Percentiles rank a stretch among this genome's conserved stretches.
Conservation (phyloP, 768 basidiomycete species). For the Rhizopogon roseolus region DNA sequence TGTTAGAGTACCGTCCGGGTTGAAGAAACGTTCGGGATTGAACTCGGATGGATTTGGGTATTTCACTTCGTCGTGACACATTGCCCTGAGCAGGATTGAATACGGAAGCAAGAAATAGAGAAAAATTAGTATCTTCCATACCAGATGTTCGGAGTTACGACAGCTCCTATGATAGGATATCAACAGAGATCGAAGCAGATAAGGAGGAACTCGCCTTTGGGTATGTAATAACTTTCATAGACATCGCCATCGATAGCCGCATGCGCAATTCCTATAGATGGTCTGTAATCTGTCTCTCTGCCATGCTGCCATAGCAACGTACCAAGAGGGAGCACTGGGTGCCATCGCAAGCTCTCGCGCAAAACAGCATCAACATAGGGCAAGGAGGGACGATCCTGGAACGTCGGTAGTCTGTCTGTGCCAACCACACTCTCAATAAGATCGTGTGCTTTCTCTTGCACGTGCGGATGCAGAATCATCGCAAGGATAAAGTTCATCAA, state of each 20-base stretch:
- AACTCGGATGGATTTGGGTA: constrained; percentile 24
- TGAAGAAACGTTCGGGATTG: constrained; percentile 19
- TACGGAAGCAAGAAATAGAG: neutral
- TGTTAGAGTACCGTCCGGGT: constrained; percentile 15
- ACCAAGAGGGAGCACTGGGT: constrained; percentile 25
- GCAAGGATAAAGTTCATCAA: constrained; percentile 19
- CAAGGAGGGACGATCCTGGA: constrained; percentile 16
- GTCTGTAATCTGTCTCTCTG: neutral
- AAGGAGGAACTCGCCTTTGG: constrained; percentile 19
- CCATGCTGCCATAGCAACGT: neutral
- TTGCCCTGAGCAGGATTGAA: constrained; percentile 12
- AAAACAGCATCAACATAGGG: constrained; percentile 24
- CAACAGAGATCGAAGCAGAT: neutral
- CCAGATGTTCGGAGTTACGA: constrained; percentile 24
- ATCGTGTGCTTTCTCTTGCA: constrained; percentile 21
- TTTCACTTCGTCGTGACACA: constrained; percentile 23
- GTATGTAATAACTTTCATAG: constrained; percentile 37
- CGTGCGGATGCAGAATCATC: constrained; percentile 24
- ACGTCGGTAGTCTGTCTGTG: constrained; percentile 15
- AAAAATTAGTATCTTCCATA: constrained; percentile 6
- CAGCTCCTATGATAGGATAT: constrained; percentile 1
- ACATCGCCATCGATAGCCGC: constrained; percentile 32
- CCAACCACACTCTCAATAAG: constrained; percentile 21
- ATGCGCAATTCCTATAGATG: constrained; percentile 18
- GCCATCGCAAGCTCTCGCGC: constrained; percentile 28